Evolutionary conservation across 2,329 filamentous ascomycete genomes (phyloP).

Genomic region (Pestalotiopsis sp.): DNA sequence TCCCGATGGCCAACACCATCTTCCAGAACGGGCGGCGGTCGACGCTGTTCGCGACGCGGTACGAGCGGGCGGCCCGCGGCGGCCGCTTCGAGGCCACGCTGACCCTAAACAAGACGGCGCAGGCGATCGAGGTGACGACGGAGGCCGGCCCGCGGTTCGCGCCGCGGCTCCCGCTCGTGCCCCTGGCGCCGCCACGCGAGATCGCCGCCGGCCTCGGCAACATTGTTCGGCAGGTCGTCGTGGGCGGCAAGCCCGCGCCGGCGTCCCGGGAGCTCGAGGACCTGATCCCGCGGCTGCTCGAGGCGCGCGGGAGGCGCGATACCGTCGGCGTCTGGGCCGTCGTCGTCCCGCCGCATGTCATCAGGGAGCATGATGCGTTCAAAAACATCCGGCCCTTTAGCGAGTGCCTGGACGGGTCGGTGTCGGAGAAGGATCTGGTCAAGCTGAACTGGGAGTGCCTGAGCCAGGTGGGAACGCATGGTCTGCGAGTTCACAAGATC

Average conservation of each 20-base stretch:
- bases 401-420: conserved; percentile 22
- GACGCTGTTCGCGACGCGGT: conserved; percentile 54
- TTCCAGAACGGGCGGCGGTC: conserved; percentile 71
- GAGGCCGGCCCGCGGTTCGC: background rate
- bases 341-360: conserved; percentile 51
- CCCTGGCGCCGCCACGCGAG: conserved; percentile 63
- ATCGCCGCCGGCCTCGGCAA: conserved; percentile 75
- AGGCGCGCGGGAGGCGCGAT: conserved; percentile 33
- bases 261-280: conserved; percentile 74
- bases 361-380: conserved; percentile 21
- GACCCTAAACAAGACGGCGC: conserved; percentile 40
- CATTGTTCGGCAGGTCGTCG: conserved; percentile 68
- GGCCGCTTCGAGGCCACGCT: conserved; percentile 25
- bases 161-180: conserved; percentile 51
- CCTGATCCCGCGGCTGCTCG: conserved; percentile 62
- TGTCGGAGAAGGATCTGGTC: conserved; percentile 25
- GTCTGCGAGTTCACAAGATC: conserved; percentile 50
- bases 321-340: conserved; percentile 75
- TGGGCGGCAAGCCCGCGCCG: conserved; percentile 50
- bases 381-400: conserved; percentile 24
- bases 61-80: conserved; percentile 29
- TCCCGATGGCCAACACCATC: conserved; percentile 77
- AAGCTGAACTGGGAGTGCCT: conserved; percentile 35
- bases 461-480: conserved; percentile 26
- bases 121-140: conserved; percentile 29